Percentiles rank a stretch among this genome's conserved stretches.
Conservation (phyloP, 768 basidiomycete species). For the Naganishia randhawae region DNA sequence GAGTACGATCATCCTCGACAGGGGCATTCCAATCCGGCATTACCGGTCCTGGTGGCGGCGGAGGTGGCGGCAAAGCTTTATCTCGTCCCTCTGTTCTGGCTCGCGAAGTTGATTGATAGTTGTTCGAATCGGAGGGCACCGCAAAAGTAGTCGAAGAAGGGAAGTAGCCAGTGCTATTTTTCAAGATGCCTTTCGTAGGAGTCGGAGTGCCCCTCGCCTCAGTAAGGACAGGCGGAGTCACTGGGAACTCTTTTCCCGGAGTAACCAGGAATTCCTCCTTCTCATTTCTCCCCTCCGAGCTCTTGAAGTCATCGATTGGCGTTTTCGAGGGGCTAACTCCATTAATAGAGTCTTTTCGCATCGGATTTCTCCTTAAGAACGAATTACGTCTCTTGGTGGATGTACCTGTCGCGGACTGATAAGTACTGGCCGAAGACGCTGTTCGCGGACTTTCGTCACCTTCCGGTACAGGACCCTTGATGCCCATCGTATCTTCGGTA, state of each 20-base stretch:
- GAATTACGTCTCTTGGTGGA: slow-evolving; percentile 16
- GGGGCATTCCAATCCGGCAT: slow-evolving; percentile 41
- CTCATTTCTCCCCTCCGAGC: slow-evolving; percentile 10
- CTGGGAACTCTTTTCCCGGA: not conserved
- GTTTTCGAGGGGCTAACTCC: not conserved
- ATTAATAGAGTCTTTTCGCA: not conserved
- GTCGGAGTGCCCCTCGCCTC: slow-evolving; percentile 20
- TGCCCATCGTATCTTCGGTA: slow-evolving; percentile 21
- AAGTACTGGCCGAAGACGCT: slow-evolving; percentile 1
- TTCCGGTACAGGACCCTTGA: not conserved
- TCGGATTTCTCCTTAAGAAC: slow-evolving; percentile 20
- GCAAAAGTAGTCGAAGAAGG: not conserved
- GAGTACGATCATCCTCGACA: slow-evolving; percentile 20
- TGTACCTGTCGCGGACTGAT: not conserved
- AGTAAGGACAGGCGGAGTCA: slow-evolving; percentile 1
- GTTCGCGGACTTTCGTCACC: slow-evolving; percentile 9
- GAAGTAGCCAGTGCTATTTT: slow-evolving; percentile 15
- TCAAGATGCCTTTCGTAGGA: slow-evolving; percentile 3
- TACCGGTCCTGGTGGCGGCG: slow-evolving; percentile 46
- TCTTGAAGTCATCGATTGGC: slow-evolving; percentile 9
- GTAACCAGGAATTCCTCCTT: slow-evolving; percentile 18
- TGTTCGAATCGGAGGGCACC: not conserved
- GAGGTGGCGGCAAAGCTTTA: slow-evolving; percentile 33
- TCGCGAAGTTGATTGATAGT: slow-evolving; percentile 27
- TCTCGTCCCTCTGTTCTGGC: slow-evolving; percentile 33